phyloP scores from a whole-genome alignment of 345 rosid species.

The Sisymbrium altissimum region DNA sequence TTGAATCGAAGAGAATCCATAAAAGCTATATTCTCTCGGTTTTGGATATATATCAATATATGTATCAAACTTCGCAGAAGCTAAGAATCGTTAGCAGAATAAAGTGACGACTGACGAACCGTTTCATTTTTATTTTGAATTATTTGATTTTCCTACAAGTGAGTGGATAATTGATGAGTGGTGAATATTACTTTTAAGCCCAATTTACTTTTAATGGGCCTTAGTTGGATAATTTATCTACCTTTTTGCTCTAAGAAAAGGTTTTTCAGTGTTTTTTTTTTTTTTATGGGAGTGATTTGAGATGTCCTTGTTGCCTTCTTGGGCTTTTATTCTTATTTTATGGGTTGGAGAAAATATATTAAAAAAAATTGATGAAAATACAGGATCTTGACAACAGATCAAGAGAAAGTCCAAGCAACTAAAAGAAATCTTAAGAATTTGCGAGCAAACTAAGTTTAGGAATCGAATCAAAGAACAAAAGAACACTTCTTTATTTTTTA shows the following conservation, averaged over 20 bases:
- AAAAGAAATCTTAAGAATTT: not conserved
- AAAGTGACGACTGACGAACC: not conserved
- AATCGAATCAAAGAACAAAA: slow-evolving; percentile 28
- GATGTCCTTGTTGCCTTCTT: not conserved
- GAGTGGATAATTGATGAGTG: slow-evolving; percentile 24
- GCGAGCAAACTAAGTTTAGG: not conserved
- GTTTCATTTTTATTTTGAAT: not conserved
- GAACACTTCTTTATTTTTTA: not conserved
- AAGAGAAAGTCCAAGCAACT: not conserved
- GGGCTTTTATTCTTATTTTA: not conserved
- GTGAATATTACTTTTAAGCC: not conserved
- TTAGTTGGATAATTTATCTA: not conserved
- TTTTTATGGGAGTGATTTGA: not conserved
- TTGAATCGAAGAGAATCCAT: slow-evolving; percentile 33
- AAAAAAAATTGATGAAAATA: not conserved
- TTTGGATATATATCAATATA: not conserved
- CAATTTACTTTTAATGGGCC: slow-evolving; percentile 1
- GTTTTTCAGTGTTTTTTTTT: not conserved
- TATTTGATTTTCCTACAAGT: not conserved
- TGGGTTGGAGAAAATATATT: not conserved
- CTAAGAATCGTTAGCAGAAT: slow-evolving; percentile 2
- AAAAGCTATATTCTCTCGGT: not conserved
- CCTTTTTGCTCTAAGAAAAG: not conserved
- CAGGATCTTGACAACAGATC: not conserved
- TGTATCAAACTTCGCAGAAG: slow-evolving; percentile 22